Conservation (phyloP, 2,329 filamentous ascomycete genomes). For the Pestalotiopsis sp. region DNA sequence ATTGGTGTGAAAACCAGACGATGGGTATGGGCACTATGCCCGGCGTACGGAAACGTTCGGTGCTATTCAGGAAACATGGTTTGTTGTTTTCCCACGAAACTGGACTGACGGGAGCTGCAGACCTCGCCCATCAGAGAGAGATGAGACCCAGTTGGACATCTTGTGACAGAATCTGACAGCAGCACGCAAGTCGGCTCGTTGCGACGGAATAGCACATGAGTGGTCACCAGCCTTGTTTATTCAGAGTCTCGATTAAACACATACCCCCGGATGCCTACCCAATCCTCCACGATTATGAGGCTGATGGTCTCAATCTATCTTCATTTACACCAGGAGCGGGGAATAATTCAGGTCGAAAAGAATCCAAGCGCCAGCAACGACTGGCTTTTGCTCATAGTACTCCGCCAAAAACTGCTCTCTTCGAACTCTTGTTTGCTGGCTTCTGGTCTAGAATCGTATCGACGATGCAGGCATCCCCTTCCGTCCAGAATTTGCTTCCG, state of each 20-base stretch:
- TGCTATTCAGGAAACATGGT: not conserved
- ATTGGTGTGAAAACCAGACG: not conserved
- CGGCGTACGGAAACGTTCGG: not conserved
- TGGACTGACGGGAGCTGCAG: too few species aligned
- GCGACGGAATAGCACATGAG: not conserved
- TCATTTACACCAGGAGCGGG: constrained; percentile 2
- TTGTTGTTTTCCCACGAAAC: too few species aligned
- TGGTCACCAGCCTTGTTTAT: not conserved
- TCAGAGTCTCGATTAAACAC: not conserved
- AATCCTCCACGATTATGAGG: not conserved
- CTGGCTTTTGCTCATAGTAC: not conserved
- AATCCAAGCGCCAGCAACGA: not conserved
- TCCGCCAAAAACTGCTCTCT: not conserved
- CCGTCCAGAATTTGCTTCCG: not conserved
- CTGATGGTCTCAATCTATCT: not conserved
- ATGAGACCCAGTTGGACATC: not conserved
- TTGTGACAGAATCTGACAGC: not conserved
- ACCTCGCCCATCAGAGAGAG: not conserved
- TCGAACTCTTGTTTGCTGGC: not conserved
- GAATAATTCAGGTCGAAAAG: not conserved
- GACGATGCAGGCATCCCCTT: not conserved
- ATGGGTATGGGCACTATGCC: not conserved
- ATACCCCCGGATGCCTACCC: not conserved
- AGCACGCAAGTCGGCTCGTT: not conserved
- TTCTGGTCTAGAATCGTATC: not conserved